These are phyloP conservation scores for Cymbidium sinense DNA, from an alignment of 106 monocot species.

Conservation along the genomic window DNA sequence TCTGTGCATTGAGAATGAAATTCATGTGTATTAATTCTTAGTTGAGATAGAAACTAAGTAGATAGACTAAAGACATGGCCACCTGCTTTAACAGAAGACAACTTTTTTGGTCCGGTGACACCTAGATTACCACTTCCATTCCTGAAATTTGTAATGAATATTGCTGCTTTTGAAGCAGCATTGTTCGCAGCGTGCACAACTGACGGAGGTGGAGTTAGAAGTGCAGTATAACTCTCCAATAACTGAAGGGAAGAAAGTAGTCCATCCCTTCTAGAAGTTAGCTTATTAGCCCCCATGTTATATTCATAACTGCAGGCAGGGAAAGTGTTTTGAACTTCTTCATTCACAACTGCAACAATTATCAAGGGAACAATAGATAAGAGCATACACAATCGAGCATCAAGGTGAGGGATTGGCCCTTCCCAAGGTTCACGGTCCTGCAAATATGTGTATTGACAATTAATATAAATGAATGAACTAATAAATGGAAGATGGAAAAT, in stretches of 20 bases:
- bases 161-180: constrained; percentile 83
- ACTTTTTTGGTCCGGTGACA: constrained; percentile 19
- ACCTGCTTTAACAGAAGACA: constrained; percentile 67
- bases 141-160: constrained; percentile 51
- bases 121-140: constrained; percentile 30
- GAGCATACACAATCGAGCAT: constrained; percentile 75
- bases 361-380: constrained; percentile 69
- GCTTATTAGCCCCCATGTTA: constrained; percentile 21
- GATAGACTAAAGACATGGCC: not conserved
- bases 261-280: constrained; percentile 54
- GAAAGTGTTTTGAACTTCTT: constrained; percentile 23
- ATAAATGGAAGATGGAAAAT: not conserved
- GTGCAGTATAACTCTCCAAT: constrained; percentile 57
- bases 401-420: constrained; percentile 81
- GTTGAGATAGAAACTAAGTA: not conserved
- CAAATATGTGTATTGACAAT: constrained; percentile 4
- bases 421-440: constrained; percentile 72
- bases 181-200: constrained; percentile 56
- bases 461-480: not conserved
- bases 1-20: too few relatives aligned
- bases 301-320: constrained; percentile 1
- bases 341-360: constrained; percentile 50
- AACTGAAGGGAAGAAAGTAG: constrained; percentile 66
- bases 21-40: too few relatives aligned
- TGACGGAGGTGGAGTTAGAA: constrained; percentile 64